These are phyloP conservation scores for Exophiala lecanii-corni DNA, from an alignment of 2,329 filamentous ascomycete species.

Conservation along the genomic window DNA sequence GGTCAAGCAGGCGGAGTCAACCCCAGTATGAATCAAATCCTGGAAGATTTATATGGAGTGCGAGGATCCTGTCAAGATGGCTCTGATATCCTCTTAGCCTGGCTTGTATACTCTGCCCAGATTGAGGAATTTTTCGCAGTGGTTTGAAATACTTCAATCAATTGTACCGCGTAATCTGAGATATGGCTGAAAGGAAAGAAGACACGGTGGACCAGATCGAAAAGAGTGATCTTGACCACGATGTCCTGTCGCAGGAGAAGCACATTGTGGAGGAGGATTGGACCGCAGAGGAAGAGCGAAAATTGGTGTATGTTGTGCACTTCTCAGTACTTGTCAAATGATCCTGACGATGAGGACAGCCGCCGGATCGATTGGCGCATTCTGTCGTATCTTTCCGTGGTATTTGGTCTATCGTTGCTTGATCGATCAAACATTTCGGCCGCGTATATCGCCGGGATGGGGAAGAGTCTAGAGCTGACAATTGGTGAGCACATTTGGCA, in stretches of 20 bases:
- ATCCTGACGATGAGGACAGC: neutral
- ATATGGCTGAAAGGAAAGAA: neutral
- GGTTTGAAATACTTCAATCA: too few species aligned
- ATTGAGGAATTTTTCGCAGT: too few species aligned
- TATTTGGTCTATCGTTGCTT: slow-evolving; percentile 50
- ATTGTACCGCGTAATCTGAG: too few species aligned
- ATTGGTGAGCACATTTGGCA: slow-evolving; percentile 2
- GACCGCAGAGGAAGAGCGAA: slow-evolving; percentile 1
- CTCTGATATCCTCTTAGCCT: too few species aligned
- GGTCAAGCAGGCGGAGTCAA: too few species aligned
- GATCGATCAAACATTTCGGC: slow-evolving; percentile 71
- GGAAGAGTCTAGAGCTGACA: slow-evolving; percentile 28
- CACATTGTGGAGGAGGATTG: neutral
- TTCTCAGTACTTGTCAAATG: neutral
- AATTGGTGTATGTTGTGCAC: neutral
- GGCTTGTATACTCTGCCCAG: too few species aligned
- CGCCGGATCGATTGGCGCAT: slow-evolving; percentile 3
- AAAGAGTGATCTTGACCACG: neutral
- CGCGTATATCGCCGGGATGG: slow-evolving; percentile 63
- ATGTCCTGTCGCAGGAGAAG: neutral
- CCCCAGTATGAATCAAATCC: too few species aligned
- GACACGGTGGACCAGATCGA: neutral
- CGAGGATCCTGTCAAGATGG: too few species aligned
- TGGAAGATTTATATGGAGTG: too few species aligned
- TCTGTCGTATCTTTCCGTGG: neutral